Conservation (phyloP, 805 yeast species). For the Teunomyces barrocoloradensis region DNA sequence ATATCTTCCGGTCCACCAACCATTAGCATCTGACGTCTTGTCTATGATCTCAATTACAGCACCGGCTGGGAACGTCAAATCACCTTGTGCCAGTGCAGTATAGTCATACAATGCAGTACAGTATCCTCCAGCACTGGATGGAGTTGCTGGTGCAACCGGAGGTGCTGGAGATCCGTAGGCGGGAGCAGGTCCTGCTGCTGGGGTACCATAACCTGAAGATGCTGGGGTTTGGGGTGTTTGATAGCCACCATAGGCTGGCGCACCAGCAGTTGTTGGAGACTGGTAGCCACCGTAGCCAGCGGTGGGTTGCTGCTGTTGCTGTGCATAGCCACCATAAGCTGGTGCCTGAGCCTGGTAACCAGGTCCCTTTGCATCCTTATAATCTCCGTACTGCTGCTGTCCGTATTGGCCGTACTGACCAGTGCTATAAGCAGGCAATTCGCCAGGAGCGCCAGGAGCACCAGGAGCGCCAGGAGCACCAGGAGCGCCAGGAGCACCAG, state of each 20-base stretch:
- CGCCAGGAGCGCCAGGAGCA: slow-evolving; percentile 23
- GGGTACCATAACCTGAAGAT: slow-evolving; percentile 15
- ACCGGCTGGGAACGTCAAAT: slow-evolving; percentile 83
- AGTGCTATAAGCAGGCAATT: slow-evolving; percentile 6
- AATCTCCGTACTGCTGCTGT: slow-evolving; percentile 24
- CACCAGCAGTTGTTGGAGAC: slow-evolving; percentile 8
- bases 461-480: slow-evolving; percentile 11
- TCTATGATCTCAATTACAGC: slow-evolving; percentile 79
- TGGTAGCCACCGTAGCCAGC: slow-evolving; percentile 14
- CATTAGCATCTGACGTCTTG: slow-evolving; percentile 79
- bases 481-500: slow-evolving; percentile 9
- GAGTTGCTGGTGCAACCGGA: slow-evolving; percentile 11
- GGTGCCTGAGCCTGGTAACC: slow-evolving; percentile 10
- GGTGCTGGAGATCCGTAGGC: slow-evolving; percentile 24
- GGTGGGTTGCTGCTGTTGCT: slow-evolving; percentile 7
- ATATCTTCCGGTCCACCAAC: slow-evolving; percentile 95
- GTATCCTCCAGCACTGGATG: slow-evolving; percentile 38
- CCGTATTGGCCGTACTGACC: slow-evolving; percentile 19
- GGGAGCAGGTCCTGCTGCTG: slow-evolving; percentile 16
- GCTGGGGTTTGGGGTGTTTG: slow-evolving; percentile 9
- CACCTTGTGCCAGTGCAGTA: slow-evolving; percentile 91
- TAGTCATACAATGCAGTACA: slow-evolving; percentile 93
- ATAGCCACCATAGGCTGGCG: slow-evolving; percentile 12
- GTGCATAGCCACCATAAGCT: slow-evolving; percentile 16
- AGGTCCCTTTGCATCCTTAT: slow-evolving; percentile 15